phyloP scores from a whole-genome alignment of 345 rosid genomes.

The Eucalyptus erythrocorys region DNA sequence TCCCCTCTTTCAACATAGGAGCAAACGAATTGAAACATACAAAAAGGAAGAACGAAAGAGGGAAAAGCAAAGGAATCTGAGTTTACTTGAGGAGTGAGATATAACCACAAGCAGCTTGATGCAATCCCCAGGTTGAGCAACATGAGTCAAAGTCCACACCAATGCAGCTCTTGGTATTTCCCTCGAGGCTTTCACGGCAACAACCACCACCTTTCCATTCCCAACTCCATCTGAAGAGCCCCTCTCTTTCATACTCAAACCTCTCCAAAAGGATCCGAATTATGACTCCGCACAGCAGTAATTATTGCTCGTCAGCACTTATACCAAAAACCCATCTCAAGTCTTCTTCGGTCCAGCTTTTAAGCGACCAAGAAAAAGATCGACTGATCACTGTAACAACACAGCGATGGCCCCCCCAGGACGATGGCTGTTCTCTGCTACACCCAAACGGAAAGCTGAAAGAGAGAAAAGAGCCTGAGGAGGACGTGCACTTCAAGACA shows the following conservation, averaged over 20 bases:
- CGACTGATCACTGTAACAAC: background rate
- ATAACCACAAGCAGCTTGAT: background rate
- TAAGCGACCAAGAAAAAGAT: background rate
- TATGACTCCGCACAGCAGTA: background rate
- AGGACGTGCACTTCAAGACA: conserved; percentile 5
- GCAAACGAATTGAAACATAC: background rate
- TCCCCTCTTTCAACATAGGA: background rate
- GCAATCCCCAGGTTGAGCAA: background rate
- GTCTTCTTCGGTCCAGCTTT: background rate
- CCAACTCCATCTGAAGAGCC: background rate
- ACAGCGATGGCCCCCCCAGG: background rate
- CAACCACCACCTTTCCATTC: background rate
- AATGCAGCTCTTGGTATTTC: background rate
- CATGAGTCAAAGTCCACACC: background rate
- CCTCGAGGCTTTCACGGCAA: background rate
- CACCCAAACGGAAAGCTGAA: background rate
- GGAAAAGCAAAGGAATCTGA: background rate
- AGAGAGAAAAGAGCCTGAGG: background rate
- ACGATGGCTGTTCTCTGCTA: background rate
- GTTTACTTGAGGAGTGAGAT: background rate
- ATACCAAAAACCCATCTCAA: conserved; percentile 15
- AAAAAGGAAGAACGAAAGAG: background rate
- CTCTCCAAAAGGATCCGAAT: background rate
- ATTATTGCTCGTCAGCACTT: background rate
- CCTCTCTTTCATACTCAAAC: background rate